Percentiles rank a stretch among this genome's conserved stretches.
Evolutionary conservation across 257 asterid genomes (phyloP).

Genomic region (Primulina eburnea): DNA sequence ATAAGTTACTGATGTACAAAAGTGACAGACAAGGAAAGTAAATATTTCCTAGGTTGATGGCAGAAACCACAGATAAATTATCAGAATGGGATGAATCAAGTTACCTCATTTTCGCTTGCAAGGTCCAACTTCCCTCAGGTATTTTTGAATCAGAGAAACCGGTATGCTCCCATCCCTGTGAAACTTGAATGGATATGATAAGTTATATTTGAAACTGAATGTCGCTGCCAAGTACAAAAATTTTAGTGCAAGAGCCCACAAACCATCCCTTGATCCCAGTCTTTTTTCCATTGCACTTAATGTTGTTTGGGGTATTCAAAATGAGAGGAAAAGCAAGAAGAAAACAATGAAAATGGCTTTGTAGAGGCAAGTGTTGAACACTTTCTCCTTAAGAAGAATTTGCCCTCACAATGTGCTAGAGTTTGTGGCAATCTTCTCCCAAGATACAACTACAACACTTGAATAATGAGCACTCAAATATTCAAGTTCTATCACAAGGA

Average conservation of each 20-base stretch:
- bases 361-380: no score
- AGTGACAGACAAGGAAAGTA: background rate
- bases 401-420: no score
- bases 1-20: background rate
- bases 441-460: no score
- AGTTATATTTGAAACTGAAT: background rate
- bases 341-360: no score
- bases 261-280: background rate
- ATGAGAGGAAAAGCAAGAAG: no score
- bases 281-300: no score
- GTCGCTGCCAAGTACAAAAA: background rate
- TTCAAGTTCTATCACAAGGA: no score
- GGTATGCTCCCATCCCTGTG: slow-evolving; percentile 74
- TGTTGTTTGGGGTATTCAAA: no score
- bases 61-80: slow-evolving; percentile 3
- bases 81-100: slow-evolving; percentile 12
- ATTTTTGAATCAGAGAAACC: slow-evolving; percentile 53
- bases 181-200: slow-evolving; percentile 5
- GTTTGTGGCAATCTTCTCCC: no score
- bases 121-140: slow-evolving; percentile 51
- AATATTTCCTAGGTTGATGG: background rate
- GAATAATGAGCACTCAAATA: no score
- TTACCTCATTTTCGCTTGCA: slow-evolving; percentile 49
- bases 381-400: no score
- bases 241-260: no score